These are phyloP conservation scores for Pelagophyceae sp. DNA, from an alignment of 352 stramenopile genomes.

Conservation along the genomic window DNA sequence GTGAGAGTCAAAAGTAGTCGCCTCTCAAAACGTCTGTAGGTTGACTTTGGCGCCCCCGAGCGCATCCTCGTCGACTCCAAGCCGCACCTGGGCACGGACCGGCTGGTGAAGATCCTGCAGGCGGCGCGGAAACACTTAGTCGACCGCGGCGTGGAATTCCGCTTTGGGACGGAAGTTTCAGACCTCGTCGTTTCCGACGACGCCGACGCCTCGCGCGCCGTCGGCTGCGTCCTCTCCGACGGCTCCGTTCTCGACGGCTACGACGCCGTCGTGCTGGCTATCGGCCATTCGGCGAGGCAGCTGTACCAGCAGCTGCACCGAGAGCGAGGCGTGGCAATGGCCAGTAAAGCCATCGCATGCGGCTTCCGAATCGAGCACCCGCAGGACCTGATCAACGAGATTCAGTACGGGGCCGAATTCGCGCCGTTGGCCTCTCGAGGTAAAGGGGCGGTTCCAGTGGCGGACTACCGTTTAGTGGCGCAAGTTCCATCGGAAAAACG, in stretches of 20 bases:
- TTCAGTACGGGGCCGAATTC: slow-evolving; percentile 46
- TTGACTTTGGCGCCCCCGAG: slow-evolving; percentile 50
- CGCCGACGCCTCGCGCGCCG: slow-evolving; percentile 32
- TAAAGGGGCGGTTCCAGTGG: slow-evolving; percentile 42
- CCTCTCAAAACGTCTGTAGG: too few species aligned
- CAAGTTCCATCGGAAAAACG: slow-evolving; percentile 33
- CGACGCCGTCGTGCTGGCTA: slow-evolving; percentile 55
- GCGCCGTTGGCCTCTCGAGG: neutral
- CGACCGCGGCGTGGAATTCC: slow-evolving; percentile 44
- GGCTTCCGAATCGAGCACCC: slow-evolving; percentile 66
- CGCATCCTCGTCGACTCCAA: slow-evolving; percentile 55
- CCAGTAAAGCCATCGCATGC: slow-evolving; percentile 59
- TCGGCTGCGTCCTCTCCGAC: slow-evolving; percentile 23
- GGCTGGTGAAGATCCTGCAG: slow-evolving; percentile 53
- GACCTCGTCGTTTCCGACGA: slow-evolving; percentile 40
- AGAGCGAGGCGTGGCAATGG: slow-evolving; percentile 40
- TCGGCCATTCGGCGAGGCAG: slow-evolving; percentile 57
- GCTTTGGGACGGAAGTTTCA: slow-evolving; percentile 50
- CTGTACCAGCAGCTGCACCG: slow-evolving; percentile 54
- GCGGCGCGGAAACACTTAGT: slow-evolving; percentile 48
- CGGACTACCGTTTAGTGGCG: slow-evolving; percentile 57
- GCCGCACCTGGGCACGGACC: slow-evolving; percentile 64
- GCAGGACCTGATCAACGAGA: slow-evolving; percentile 55
- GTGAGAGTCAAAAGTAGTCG: too few species aligned
- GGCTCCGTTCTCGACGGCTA: slow-evolving; percentile 22